Base-by-base conservation (phyloP, 257 asterid species). In the Solanum microdontum region DNA sequence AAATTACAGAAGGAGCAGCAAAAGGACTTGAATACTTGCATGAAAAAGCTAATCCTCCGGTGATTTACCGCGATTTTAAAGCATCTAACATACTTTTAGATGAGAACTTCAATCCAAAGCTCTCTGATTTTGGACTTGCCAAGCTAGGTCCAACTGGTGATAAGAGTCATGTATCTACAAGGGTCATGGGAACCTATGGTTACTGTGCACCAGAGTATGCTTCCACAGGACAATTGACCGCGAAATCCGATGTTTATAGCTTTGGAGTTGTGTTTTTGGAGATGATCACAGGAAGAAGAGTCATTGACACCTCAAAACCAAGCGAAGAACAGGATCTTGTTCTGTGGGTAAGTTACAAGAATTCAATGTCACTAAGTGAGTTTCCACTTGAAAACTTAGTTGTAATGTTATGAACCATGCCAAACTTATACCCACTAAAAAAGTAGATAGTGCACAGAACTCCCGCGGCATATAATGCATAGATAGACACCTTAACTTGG, bases 131-230 rank as follows among this genome's bases (percentile, higher is more conserved):
- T 12, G 96, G 95, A 23, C 90, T 94, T 6, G 95, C 94, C 15
- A 94, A 93, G 89, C 26, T 94, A 3, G 94, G 96, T 7, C 94
- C 95, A 13, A 55, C 90, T 0, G 93, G 90, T 0, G 95, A 86
- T 2, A 88, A 84, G 3, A 39, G 87, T 9, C 90, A 84, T 32
- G 91, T 92, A 5, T 89, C 94, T 7, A 91, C 94, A 3, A 84
- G 92, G 86, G 93, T 94, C 37, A 92, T 94, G 94, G 96, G 96
- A 45, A 93, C 96, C 2, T 94, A 89, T 10, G 96, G 96, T 3
- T 94, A 94, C 11, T 94, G 96, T 33, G 95, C 96, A 19, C 96
- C 95, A 1, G 96, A 94, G 88, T 93, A 93, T 58, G 94, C 92
- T 5, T 68, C 89, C 45, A 88, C 91, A 0, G 94, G 95, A 15